Evolutionary conservation across 2,329 filamentous ascomycete genomes (phyloP), one percentile per base, ranked within the genome.

Genomic region (Aspergillus melleus): DNA sequence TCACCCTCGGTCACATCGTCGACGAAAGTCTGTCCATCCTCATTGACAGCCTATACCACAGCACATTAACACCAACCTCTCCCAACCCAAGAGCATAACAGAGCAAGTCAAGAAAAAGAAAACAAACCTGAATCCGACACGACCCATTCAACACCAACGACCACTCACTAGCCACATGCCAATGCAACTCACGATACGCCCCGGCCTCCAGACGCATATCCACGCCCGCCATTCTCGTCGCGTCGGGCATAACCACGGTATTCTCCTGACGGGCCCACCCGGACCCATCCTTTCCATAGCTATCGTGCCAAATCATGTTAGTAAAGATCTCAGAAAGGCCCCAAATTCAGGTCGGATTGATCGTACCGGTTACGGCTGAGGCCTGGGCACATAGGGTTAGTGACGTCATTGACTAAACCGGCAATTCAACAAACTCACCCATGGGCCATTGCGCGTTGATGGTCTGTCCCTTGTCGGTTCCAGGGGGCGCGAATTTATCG

Each of bases 1-100:
- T 93, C 90, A 4, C 90, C 90, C 69, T 90, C 88, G 69, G 86
- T 83, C 22, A 93, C 76, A 69, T 93, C 90, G 64, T 92, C 90
- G 61, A 92, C 84, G 72, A 91, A 92, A 63, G 86, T 90, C 61
- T 90, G 86, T 10, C 90, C 90, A 62, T 93, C 88, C 42, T 74
- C 71, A 11, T 76, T 72, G 2, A 76, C 64, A 26, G 72, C 73
- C 73, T 75, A 19, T 20, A 32, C 2, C 11, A 29, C 36, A 47
- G 30, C 36, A 57, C 3, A 19, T 16, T 26, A 6, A 19, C 5
- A n/a, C 22, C 29, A 3, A 1, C 4, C 22, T 24, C 5, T 24
- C 4, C 24, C 5, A 24, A 4, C 24, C 24, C 24, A 24, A 24
- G 4, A 24, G 5, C 24, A 24, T 5, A 6, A 24, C 24, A 6